Conservation (phyloP, 768 basidiomycete genomes). For the Crepidotus variabilis region DNA sequence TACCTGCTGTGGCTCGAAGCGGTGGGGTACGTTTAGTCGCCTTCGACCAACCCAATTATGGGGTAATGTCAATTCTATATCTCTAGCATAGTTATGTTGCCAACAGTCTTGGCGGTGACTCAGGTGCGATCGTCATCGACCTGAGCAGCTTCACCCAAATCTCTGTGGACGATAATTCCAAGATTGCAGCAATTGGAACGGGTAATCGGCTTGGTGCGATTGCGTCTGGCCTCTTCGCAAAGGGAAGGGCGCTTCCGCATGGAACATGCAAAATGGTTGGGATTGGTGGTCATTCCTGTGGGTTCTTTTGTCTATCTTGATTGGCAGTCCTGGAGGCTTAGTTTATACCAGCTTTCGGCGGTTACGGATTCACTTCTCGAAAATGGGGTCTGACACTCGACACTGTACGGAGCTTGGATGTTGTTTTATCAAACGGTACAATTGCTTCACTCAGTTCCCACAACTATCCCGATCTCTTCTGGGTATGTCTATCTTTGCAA, state of each 20-base stretch:
- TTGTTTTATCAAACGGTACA: slow-evolving; percentile 25
- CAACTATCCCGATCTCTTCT: slow-evolving; percentile 23
- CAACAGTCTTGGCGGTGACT: slow-evolving; percentile 38
- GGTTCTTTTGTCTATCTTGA: background rate
- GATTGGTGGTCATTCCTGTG: slow-evolving; percentile 41
- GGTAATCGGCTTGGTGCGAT: slow-evolving; percentile 38
- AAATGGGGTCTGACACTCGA: slow-evolving; percentile 27
- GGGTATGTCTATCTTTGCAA: slow-evolving; percentile 11
- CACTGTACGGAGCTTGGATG: slow-evolving; percentile 18
- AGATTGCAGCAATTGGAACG: slow-evolving; percentile 30
- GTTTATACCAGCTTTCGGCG: slow-evolving; percentile 17
- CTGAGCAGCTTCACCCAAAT: slow-evolving; percentile 32
- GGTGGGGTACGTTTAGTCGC: slow-evolving; percentile 33
- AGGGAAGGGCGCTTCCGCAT: slow-evolving; percentile 36
- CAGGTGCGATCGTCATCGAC: slow-evolving; percentile 39
- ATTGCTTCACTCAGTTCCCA: slow-evolving; percentile 16
- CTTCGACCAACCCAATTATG: background rate
- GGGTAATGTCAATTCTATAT: background rate
- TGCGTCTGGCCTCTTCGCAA: slow-evolving; percentile 29
- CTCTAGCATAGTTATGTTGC: slow-evolving; percentile 40
- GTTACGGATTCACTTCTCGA: slow-evolving; percentile 22
- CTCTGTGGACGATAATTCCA: slow-evolving; percentile 23
- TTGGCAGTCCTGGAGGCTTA: background rate
- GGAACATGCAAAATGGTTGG: slow-evolving; percentile 45
- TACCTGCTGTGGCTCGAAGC: slow-evolving; percentile 33